phyloP scores from a whole-genome alignment of 805 yeast species.

The Metschnikowia cubensis region DNA sequence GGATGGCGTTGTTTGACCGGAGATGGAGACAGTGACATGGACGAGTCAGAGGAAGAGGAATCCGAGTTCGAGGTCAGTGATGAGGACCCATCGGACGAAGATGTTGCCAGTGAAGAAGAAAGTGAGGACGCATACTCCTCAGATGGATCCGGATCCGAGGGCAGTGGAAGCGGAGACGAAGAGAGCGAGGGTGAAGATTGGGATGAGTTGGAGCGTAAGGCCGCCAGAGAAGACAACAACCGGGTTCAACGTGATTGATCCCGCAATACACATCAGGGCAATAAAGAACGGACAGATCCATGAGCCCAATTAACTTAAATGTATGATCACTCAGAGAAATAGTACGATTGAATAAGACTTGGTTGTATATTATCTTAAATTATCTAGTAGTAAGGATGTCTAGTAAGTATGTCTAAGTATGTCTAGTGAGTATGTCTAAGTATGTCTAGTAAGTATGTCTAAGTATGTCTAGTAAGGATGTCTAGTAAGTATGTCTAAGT shows the following conservation, averaged over 20 bases:
- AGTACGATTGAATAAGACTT: too few species aligned
- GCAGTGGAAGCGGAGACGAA: conserved; percentile 33
- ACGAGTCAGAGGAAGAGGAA: conserved; percentile 64
- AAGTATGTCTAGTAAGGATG: too few species aligned
- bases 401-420: too few species aligned
- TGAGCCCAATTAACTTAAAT: background rate
- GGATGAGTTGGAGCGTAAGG: conserved; percentile 61
- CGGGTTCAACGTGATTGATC: conserved; percentile 15
- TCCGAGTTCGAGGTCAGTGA: conserved; percentile 64
- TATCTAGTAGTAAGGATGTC: too few species aligned
- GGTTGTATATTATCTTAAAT: too few species aligned
- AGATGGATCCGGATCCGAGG: conserved; percentile 33
- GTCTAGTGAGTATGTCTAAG: too few species aligned
- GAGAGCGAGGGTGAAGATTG: conserved; percentile 46
- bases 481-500: too few species aligned
- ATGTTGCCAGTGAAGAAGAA: conserved; percentile 52
- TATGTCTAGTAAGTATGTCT: too few species aligned
- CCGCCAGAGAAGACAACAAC: conserved; percentile 43
- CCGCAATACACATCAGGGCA: background rate
- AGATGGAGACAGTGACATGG: conserved; percentile 70
- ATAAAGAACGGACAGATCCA: background rate
- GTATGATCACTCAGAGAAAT: background rate
- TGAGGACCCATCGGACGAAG: conserved; percentile 60
- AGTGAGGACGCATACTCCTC: conserved; percentile 36
- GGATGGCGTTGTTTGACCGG: conserved; percentile 96